Percentiles rank a stretch among this genome's conserved stretches.
These are phyloP conservation scores for Crataegus laevigata DNA, from an alignment of 306 rosid genomes.

Conservation along the genomic window DNA sequence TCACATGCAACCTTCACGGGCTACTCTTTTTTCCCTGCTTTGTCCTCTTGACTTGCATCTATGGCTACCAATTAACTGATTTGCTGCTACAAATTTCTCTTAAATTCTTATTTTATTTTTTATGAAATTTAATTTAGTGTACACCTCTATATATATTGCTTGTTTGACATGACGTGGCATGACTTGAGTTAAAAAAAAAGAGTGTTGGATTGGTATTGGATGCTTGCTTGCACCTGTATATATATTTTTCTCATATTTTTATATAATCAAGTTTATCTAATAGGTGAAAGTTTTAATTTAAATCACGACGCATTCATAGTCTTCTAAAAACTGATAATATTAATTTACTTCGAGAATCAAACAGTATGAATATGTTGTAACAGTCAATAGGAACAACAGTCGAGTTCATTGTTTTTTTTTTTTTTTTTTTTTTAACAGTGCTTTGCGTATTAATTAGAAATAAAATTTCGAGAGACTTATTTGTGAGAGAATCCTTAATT, in stretches of 20 bases:
- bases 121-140: background rate
- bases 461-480: too few relatives aligned
- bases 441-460: background rate
- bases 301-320: background rate
- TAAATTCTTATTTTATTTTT: background rate
- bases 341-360: background rate
- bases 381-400: background rate
- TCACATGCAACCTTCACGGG: constrained; percentile 99
- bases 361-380: background rate
- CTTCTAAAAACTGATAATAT: too few relatives aligned
- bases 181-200: background rate
- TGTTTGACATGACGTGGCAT: too few relatives aligned
- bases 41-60: constrained; percentile 51
- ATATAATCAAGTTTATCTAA: background rate
- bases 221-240: background rate
- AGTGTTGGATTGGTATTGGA: background rate
- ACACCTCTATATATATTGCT: background rate
- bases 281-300: too few relatives aligned
- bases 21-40: constrained; percentile 19
- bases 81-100: background rate
- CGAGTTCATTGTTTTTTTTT: too few relatives aligned
- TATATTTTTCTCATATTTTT: background rate
- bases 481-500: background rate
- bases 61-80: constrained; percentile 10
- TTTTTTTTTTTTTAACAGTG: too few relatives aligned